Evolutionary conservation across 257 asterid genomes (phyloP), one percentile per base, ranked within the genome.

Genomic region (Leptodermis oblonga): DNA sequence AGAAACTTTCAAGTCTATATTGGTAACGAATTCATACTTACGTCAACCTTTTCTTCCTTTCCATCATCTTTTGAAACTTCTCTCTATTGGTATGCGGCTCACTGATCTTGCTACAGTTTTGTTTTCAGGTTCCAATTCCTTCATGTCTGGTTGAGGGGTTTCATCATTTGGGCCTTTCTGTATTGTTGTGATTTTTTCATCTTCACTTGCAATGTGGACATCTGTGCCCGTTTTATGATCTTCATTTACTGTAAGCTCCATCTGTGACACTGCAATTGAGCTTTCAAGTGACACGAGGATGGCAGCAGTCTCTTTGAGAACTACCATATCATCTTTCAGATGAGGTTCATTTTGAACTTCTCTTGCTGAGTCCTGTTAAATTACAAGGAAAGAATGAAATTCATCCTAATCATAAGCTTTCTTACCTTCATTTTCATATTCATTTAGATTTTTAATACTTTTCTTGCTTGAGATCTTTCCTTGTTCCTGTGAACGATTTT

Each of bases 401-500:
- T n/a, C n/a, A n/a, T n/a, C n/a, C n/a, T n/a, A n/a, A n/a, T n/a
- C n/a, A 65, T 63, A 36, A 63, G 62, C 28, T 65, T 69, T 54
- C 55, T 77, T 43, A 70, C 66, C 69, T 51, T 74, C 67, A n/a
- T n/a, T n/a, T n/a, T n/a, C n/a, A n/a, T n/a, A n/a, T n/a, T n/a
- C n/a, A 13, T 53, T 62, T 22, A 46, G 67, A n/a, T n/a, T n/a
- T n/a, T n/a, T n/a, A 70, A 71, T 77, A 15, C 71, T 22, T 52
- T 54, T 67, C 62, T 30, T 52, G 42, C 62, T 74, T 77, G 79
- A 36, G 53, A 69, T 48, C 53, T 51, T 55, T 72, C 22, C 45
- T 26, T 56, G 65, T 51, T 34, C 39, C 92, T 86, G 85, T 53
- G 70, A 62, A 31, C 36, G 51, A 3, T 73, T 45, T 18, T 55